A percentile compares a stretch with the other conserved stretches of the same genome.
Conservation (phyloP, 345 rosid species). For the Euphorbia peplus region DNA sequence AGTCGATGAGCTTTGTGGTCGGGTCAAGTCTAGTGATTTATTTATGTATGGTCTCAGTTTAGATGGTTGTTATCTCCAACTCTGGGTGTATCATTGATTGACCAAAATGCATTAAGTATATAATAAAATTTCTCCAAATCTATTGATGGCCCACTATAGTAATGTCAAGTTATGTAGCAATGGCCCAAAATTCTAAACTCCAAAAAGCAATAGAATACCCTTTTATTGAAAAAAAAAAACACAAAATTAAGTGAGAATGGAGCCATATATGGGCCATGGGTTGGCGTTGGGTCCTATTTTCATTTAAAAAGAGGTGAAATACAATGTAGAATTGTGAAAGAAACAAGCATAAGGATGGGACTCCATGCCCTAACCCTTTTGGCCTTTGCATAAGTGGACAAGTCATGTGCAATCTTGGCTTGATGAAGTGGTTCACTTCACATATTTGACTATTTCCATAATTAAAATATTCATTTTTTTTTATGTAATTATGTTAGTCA, state of each 20-base stretch:
- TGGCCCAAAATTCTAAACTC: neutral
- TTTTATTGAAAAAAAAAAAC: neutral
- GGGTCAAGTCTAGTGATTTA: too few relatives aligned
- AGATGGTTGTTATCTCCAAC: too few relatives aligned
- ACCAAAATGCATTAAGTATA: too few relatives aligned
- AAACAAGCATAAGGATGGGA: constrained; percentile 22
- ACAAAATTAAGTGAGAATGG: neutral
- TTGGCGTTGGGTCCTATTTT: too few relatives aligned
- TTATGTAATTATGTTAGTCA: neutral
- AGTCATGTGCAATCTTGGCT: constrained; percentile 34
- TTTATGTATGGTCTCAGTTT: too few relatives aligned
- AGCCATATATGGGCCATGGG: neutral
- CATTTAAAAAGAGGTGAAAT: constrained; percentile 20
- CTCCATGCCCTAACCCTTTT: constrained; percentile 21
- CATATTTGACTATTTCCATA: too few relatives aligned
- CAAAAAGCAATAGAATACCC: neutral
- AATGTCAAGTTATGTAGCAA: neutral
- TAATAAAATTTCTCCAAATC: neutral
- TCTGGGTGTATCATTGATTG: too few relatives aligned
- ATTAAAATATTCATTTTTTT: too few relatives aligned
- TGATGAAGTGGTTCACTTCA: too few relatives aligned
- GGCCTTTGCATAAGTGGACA: constrained; percentile 18
- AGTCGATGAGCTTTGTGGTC: too few relatives aligned
- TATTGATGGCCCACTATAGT: neutral
- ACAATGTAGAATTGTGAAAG: constrained; percentile 22